Evolutionary conservation across 2,329 filamentous ascomycete genomes (phyloP).

Genomic region (Biscogniauxia mediterranea): DNA sequence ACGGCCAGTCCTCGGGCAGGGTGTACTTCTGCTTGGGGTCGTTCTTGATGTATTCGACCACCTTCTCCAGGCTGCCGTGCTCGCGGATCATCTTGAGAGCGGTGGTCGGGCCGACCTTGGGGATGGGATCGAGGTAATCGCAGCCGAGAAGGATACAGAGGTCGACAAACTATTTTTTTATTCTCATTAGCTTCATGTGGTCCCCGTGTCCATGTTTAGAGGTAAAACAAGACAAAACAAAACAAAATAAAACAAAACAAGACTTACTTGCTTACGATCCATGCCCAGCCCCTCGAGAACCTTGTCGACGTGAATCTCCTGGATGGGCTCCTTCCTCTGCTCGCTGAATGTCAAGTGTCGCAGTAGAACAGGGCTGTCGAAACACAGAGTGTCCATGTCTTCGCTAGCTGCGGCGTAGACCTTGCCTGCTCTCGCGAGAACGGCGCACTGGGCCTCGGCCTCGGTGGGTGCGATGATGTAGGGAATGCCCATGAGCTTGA

Average conservation of each 20-base stretch:
- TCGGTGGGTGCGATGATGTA: conserved; percentile 95
- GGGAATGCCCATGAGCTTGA: conserved; percentile 94
- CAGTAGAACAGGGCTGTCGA: conserved; percentile 85
- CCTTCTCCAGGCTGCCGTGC: conserved; percentile 80
- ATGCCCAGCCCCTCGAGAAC: conserved; percentile 85
- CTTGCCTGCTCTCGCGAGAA: conserved; percentile 84
- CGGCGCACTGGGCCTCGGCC: conserved; percentile 94
- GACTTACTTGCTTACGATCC: conserved; percentile 74
- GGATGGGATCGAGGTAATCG: conserved; percentile 95
- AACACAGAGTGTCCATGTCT: conserved; percentile 98
- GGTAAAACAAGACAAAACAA: background rate
- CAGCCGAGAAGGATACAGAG: conserved; percentile 96
- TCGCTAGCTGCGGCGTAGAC: conserved; percentile 96
- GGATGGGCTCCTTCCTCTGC: conserved; percentile 95
- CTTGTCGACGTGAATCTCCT: conserved; percentile 86
- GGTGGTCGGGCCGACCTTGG: conserved; percentile 88
- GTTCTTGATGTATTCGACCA: conserved; percentile 76
- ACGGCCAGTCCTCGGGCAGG: conserved; percentile 96
- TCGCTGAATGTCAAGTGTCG: conserved; percentile 96
- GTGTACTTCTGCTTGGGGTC: conserved; percentile 77
- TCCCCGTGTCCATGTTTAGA: background rate
- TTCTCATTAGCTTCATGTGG: conserved; percentile 8
- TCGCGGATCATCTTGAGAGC: conserved; percentile 94
- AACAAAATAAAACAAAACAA: background rate
- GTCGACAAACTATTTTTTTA: conserved; percentile 74